These are phyloP conservation scores for Leucocoprinus sp. DNA, from an alignment of 768 basidiomycete species.

Conservation along the genomic window DNA sequence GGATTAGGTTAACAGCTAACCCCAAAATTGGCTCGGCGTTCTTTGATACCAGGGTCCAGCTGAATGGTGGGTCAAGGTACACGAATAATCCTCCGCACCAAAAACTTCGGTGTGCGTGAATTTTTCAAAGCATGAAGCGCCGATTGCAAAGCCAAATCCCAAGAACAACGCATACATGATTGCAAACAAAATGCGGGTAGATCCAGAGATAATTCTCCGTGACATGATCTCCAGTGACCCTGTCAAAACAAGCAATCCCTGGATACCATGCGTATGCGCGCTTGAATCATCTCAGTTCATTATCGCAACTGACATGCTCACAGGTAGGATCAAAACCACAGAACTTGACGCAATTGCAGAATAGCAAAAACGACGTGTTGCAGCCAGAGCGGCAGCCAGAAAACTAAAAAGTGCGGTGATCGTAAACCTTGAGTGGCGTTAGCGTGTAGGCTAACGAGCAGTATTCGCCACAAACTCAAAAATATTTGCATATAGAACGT, in stretches of 20 bases:
- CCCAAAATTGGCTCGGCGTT: slow-evolving; percentile 68
- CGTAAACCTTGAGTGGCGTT: slow-evolving; percentile 45
- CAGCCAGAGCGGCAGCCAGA: slow-evolving; percentile 64
- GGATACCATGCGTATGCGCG: background rate
- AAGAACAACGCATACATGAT: slow-evolving; percentile 73
- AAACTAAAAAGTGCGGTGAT: slow-evolving; percentile 77
- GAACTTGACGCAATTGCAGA: slow-evolving; percentile 71
- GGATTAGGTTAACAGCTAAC: slow-evolving; percentile 27
- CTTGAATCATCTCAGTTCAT: background rate
- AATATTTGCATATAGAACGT: slow-evolving; percentile 72
- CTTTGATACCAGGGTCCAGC: slow-evolving; percentile 65
- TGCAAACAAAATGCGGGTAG: slow-evolving; percentile 74
- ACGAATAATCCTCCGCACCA: slow-evolving; percentile 53
- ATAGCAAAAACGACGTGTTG: slow-evolving; percentile 67
- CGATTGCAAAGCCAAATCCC: slow-evolving; percentile 78
- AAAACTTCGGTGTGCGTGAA: slow-evolving; percentile 40
- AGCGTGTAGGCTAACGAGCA: slow-evolving; percentile 2
- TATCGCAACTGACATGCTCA: slow-evolving; percentile 21
- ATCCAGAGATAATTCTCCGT: slow-evolving; percentile 72
- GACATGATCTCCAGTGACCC: slow-evolving; percentile 76
- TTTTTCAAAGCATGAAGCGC: slow-evolving; percentile 57
- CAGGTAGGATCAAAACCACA: slow-evolving; percentile 74
- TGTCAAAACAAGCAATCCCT: slow-evolving; percentile 61
- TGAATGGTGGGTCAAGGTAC: slow-evolving; percentile 45
- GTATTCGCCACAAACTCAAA: slow-evolving; percentile 48